A percentile compares a stretch with the other conserved stretches of the same genome.
These are phyloP conservation scores for Trichodelitschia bisporula DNA, from an alignment of 495 filamentous ascomycete species.

Conservation along the genomic window DNA sequence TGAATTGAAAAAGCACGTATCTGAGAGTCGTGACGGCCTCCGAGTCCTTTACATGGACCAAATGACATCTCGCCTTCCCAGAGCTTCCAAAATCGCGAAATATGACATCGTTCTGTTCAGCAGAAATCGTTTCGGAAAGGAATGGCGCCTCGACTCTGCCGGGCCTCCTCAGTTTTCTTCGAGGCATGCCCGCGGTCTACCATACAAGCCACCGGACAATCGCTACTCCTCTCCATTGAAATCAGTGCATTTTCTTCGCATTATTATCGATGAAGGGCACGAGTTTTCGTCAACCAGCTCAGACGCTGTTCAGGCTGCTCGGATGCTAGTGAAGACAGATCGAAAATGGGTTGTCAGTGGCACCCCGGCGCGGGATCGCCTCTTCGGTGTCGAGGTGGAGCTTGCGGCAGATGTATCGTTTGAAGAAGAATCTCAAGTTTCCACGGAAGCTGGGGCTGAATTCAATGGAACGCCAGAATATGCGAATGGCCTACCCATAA, in stretches of 20 bases:
- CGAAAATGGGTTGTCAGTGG: constrained; percentile 79
- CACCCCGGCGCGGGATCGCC: constrained; percentile 50
- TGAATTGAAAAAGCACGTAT: constrained; percentile 46
- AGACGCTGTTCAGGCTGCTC: constrained; percentile 39
- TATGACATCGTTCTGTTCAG: constrained; percentile 70
- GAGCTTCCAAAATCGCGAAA: constrained; percentile 28
- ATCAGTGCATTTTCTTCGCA: constrained; percentile 53
- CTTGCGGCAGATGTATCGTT: constrained; percentile 18
- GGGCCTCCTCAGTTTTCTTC: too few species aligned
- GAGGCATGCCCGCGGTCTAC: too few species aligned
- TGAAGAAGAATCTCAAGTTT: constrained; percentile 10
- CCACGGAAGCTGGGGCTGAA: not conserved
- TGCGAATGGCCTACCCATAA: too few species aligned
- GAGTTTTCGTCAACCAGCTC: constrained; percentile 35
- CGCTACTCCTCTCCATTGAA: constrained; percentile 38
- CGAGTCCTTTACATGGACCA: constrained; percentile 33
- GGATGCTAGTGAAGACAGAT: constrained; percentile 36
- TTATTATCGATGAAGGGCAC: constrained; percentile 86
- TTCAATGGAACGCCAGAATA: too few species aligned
- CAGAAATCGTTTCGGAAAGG: constrained; percentile 44
- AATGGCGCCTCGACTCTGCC: too few species aligned
- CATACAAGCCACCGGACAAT: too few species aligned
- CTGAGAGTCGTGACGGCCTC: constrained; percentile 20
- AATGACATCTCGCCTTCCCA: constrained; percentile 28
- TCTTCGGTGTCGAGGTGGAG: constrained; percentile 50